These are phyloP conservation scores for Dendrocalamus latiflorus DNA, from an alignment of 202 grass and related monocot genomes.

Conservation along the genomic window DNA sequence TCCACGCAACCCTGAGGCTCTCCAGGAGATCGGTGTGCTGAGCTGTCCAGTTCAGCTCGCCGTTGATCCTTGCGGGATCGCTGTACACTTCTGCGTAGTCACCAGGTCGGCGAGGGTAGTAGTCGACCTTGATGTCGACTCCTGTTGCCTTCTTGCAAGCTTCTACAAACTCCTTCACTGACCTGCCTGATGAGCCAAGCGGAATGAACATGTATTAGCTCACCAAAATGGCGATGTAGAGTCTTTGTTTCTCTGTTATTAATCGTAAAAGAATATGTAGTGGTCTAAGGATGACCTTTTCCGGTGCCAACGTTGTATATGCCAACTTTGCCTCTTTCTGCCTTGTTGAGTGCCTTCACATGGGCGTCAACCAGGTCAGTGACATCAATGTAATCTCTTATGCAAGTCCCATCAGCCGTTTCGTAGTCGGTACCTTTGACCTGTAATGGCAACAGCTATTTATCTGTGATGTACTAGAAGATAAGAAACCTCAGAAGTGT, in stretches of 20 bases:
- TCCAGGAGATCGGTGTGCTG: constrained; percentile 62
- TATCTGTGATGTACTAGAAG: background rate
- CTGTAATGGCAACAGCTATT: constrained; percentile 28
- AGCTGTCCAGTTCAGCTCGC: constrained; percentile 83
- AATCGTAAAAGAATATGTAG: background rate
- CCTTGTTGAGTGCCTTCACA: constrained; percentile 89
- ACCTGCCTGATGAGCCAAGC: constrained; percentile 52
- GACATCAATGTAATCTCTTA: constrained; percentile 95
- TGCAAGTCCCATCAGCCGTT: constrained; percentile 82
- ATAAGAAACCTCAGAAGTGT: background rate
- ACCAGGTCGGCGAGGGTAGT: constrained; percentile 66
- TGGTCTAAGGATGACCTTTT: constrained; percentile 57
- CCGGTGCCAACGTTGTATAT: constrained; percentile 97
- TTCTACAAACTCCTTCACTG: constrained; percentile 92
- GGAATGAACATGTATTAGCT: background rate
- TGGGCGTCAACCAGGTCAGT: constrained; percentile 94
- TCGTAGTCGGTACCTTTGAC: constrained; percentile 91
- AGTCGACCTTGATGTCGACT: constrained; percentile 72
- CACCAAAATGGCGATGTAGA: background rate
- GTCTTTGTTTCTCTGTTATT: background rate
- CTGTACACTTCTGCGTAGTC: constrained; percentile 93
- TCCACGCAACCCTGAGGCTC: constrained; percentile 71
- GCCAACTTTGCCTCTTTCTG: constrained; percentile 66
- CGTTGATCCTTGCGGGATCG: constrained; percentile 64
- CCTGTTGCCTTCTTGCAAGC: constrained; percentile 89